These are phyloP conservation scores for Dimocarpus longan DNA, from an alignment of 345 rosid genomes.

Conservation along the genomic window DNA sequence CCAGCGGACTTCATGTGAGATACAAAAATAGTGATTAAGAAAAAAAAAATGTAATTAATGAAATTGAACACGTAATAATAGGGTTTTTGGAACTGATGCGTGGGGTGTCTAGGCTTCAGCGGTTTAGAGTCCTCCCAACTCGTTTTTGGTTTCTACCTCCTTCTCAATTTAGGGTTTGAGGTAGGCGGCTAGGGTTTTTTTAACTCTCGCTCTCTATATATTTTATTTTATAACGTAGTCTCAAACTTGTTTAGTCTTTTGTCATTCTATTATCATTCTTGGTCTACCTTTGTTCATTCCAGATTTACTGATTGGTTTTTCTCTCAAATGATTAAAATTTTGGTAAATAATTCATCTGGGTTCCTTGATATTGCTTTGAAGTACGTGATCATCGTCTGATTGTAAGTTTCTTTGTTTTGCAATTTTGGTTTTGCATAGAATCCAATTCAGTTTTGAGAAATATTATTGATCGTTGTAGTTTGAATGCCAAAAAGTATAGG, in stretches of 20 bases:
- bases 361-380: not conserved
- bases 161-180: conserved; percentile 4
- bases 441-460: not conserved
- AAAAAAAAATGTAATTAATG: not conserved
- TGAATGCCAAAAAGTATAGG: not conserved
- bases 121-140: not conserved
- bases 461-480: not conserved
- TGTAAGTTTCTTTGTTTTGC: not conserved
- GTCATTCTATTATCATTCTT: conserved; percentile 10
- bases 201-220: not conserved
- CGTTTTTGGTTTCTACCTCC: not conserved
- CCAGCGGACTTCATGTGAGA: too few species aligned
- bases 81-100: not conserved
- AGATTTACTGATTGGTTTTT: conserved; percentile 7
- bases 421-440: not conserved
- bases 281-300: conserved; percentile 4
- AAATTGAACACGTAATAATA: not conserved
- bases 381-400: not conserved
- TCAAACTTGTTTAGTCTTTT: conserved; percentile 1
- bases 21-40: not conserved
- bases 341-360: not conserved
- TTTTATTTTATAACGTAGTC: not conserved
- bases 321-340: not conserved
- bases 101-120: not conserved
- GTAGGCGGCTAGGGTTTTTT: conserved; percentile 59